phyloP scores from a whole-genome alignment of 805 yeast species.

The Lipomyces chichibuensis region DNA sequence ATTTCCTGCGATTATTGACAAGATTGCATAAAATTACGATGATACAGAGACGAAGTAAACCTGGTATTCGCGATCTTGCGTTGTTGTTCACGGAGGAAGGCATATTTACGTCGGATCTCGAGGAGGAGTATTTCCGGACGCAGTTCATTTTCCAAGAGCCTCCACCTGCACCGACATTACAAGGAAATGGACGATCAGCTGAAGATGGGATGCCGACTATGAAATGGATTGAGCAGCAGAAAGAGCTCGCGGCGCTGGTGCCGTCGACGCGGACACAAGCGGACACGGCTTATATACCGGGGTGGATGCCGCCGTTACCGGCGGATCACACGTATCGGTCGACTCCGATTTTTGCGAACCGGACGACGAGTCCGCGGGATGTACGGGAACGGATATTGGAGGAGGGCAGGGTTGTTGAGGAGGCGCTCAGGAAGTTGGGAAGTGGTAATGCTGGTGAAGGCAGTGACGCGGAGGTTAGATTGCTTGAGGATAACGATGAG shows the following conservation, averaged over 20 bases:
- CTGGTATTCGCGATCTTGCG: conserved; percentile 44
- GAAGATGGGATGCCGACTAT: background rate
- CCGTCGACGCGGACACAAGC: conserved; percentile 37
- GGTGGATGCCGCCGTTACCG: conserved; percentile 85
- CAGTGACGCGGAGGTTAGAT: background rate
- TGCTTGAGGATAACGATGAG: conserved; percentile 13
- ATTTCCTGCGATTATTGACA: conserved; percentile 32
- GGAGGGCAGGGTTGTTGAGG: conserved; percentile 80
- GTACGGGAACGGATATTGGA: conserved; percentile 72
- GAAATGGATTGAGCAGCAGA: conserved; percentile 17
- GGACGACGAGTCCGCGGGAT: conserved; percentile 68
- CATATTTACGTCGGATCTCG: conserved; percentile 42
- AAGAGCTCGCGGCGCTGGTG: conserved; percentile 19
- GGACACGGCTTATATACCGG: conserved; percentile 57
- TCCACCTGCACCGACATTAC: background rate
- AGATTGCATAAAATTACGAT: conserved; percentile 39
- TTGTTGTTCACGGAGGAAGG: conserved; percentile 41
- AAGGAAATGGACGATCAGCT: background rate
- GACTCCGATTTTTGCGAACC: conserved; percentile 67
- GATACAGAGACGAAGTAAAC: conserved; percentile 45
- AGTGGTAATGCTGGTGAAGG: conserved; percentile 28
- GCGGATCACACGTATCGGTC: conserved; percentile 90
- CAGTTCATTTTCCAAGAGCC: conserved; percentile 21
- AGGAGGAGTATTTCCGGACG: conserved; percentile 36
- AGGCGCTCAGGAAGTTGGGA: conserved; percentile 66